Conservation (phyloP, 2,329 filamentous ascomycete genomes). For the Teratosphaeria gauchensis region DNA sequence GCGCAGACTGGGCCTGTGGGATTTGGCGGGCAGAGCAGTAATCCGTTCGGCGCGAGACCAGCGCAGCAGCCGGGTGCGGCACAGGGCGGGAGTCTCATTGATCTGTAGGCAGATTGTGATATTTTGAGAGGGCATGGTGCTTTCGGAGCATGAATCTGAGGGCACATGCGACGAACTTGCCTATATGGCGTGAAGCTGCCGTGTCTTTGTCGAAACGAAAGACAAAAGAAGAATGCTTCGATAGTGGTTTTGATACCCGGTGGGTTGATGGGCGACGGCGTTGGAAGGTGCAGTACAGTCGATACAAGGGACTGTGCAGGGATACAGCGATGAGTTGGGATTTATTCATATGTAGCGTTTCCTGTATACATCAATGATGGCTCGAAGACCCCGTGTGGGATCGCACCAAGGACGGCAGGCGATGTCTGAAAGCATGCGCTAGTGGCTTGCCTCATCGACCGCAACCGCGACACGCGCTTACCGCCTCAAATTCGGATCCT, state of each 20-base stretch:
- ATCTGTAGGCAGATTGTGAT: constrained; percentile 30
- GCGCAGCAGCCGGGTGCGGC: constrained; percentile 32
- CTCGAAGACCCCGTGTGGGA: too few species aligned
- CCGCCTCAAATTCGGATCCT: too few species aligned
- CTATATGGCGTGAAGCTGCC: neutral
- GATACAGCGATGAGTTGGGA: neutral
- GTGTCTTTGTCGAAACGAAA: neutral
- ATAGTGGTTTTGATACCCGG: neutral
- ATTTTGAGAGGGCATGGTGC: neutral
- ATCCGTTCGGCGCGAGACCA: constrained; percentile 49
- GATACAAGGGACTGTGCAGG: neutral
- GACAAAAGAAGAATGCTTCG: neutral
- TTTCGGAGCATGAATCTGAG: neutral
- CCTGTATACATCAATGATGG: neutral
- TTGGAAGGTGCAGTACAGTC: neutral
- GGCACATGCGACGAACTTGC: neutral
- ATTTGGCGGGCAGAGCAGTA: constrained; percentile 33
- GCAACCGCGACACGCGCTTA: too few species aligned
- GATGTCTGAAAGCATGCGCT: too few species aligned
- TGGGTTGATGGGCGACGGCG: neutral
- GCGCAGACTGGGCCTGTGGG: constrained; percentile 43
- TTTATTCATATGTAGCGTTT: neutral
- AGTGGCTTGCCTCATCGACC: too few species aligned
- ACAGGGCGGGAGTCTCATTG: constrained; percentile 48
- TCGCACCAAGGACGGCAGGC: too few species aligned